phyloP scores from a whole-genome alignment of 2,329 filamentous ascomycete genomes.

The Byssothecium circinans region DNA sequence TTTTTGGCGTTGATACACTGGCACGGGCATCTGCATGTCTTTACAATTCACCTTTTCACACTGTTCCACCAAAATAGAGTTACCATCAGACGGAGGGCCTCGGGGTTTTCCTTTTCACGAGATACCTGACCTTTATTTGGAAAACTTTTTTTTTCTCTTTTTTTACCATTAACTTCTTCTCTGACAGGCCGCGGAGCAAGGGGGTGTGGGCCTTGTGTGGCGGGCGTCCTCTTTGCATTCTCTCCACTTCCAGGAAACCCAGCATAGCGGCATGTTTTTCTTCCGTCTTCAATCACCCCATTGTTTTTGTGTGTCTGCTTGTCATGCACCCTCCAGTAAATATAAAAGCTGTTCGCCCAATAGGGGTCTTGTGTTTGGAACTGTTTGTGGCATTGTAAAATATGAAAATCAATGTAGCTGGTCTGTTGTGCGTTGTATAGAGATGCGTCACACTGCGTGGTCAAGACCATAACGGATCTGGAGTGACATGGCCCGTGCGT shows the following conservation, averaged over 20 bases:
- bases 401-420: background rate
- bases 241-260: conserved; percentile 15
- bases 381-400: background rate
- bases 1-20: conserved; percentile 36
- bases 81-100: conserved; percentile 20
- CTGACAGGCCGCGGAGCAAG: conserved; percentile 8
- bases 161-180: conserved; percentile 19
- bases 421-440: background rate
- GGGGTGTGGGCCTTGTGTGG: conserved; percentile 29
- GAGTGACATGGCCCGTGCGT: no score
- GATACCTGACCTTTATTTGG: conserved; percentile 27
- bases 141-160: conserved; percentile 7
- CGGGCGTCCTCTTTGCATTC: conserved; percentile 32
- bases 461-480: background rate
- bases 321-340: conserved; percentile 13
- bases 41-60: conserved; percentile 11
- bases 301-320: background rate
- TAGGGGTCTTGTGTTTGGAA: background rate
- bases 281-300: background rate
- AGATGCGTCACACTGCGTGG: background rate
- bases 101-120: conserved; percentile 28
- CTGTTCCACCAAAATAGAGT: conserved; percentile 23
- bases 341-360: conserved; percentile 18
- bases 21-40: conserved; percentile 22
- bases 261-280: conserved; percentile 34